phyloP scores from a whole-genome alignment of 352 stramenopile species.

The Pythium biforme region DNA sequence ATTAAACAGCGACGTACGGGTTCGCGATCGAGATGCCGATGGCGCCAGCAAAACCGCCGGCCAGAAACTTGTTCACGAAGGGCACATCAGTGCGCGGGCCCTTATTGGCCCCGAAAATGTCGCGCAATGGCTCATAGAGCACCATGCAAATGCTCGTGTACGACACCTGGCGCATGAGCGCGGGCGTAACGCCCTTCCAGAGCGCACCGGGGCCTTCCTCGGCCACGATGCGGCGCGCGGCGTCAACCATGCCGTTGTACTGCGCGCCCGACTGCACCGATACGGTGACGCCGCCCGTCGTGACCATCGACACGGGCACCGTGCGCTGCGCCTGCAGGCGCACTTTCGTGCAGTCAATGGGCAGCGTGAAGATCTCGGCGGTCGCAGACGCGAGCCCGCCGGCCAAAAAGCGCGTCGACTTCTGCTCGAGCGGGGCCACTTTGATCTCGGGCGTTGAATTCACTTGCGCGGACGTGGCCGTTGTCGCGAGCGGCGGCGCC shows the following conservation, averaged over 20 bases:
- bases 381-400: constrained; percentile 65
- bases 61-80: constrained; percentile 81
- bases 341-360: constrained; percentile 87
- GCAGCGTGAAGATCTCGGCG: constrained; percentile 78
- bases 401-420: constrained; percentile 70
- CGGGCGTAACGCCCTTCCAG: constrained; percentile 76
- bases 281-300: constrained; percentile 28
- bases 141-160: constrained; percentile 88
- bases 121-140: constrained; percentile 80
- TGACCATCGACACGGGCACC: constrained; percentile 24
- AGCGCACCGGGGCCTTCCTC: constrained; percentile 62
- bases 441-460: constrained; percentile 18
- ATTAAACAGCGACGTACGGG: constrained; percentile 78
- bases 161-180: constrained; percentile 81
- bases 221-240: constrained; percentile 58
- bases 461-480: constrained; percentile 14
- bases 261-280: constrained; percentile 30
- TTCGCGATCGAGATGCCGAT: constrained; percentile 85
- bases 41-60: constrained; percentile 69
- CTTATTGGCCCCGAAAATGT: constrained; percentile 61
- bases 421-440: constrained; percentile 46
- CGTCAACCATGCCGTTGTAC: constrained; percentile 80
- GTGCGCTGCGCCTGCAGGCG: constrained; percentile 74
- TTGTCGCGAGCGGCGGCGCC: constrained; percentile 17
- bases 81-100: constrained; percentile 43